These are phyloP conservation scores for Chlorella sp. DNA, from an alignment of 139 green algal species.

Conservation along the genomic window DNA sequence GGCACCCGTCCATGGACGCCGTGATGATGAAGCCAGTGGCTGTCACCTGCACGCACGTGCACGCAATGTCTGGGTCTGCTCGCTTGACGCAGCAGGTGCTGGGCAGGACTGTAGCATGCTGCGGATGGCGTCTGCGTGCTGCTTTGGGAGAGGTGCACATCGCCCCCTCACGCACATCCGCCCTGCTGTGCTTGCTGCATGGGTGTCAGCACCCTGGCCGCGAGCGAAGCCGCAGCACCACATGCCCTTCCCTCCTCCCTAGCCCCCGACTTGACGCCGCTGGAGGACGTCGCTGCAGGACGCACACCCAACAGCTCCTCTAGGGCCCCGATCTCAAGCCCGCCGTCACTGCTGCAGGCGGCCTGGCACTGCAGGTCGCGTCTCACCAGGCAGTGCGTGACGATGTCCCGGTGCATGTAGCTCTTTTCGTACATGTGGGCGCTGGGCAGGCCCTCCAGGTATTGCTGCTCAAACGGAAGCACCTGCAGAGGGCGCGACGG, in stretches of 20 bases:
- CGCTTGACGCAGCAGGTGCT: too few relatives aligned
- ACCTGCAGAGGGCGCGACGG: constrained; percentile 31
- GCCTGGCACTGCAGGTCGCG: too few relatives aligned
- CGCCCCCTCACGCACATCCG: too few relatives aligned
- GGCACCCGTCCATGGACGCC: constrained; percentile 69
- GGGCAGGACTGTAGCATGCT: too few relatives aligned
- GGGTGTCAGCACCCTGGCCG: neutral
- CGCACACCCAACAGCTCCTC: too few relatives aligned
- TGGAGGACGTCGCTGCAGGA: neutral
- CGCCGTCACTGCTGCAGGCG: neutral
- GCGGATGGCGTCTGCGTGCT: too few relatives aligned
- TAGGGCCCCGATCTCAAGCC: too few relatives aligned
- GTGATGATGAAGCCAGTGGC: constrained; percentile 77
- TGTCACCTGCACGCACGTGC: constrained; percentile 22
- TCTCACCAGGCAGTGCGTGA: constrained; percentile 81
- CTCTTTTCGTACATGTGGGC: constrained; percentile 91
- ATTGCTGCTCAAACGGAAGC: constrained; percentile 69
- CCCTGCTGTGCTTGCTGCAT: too few relatives aligned
- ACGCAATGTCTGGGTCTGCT: neutral
- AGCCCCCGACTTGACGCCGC: neutral
- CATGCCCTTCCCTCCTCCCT: neutral
- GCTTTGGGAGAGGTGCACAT: too few relatives aligned
- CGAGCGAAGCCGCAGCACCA: neutral
- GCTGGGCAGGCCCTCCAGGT: constrained; percentile 64
- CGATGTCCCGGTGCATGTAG: constrained; percentile 96